Base-by-base conservation (phyloP, 305 asterid genomes). In the Andrographis paniculata region DNA sequence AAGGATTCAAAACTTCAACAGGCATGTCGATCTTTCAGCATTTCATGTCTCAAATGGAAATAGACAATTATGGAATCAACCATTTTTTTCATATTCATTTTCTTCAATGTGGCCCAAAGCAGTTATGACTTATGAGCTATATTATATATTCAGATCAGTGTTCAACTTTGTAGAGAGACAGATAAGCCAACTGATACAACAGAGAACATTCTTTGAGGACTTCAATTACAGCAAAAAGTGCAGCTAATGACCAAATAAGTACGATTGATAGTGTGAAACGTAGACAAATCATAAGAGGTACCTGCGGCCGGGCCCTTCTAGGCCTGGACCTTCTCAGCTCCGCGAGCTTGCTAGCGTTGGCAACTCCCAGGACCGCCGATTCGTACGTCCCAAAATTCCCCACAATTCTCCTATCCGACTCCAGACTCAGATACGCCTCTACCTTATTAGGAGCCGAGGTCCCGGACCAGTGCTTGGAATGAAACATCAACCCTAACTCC, bases 281-380 rank as follows among this genome's bases (percentile, higher is more conserved):
- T 9, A 9, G 18, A 17, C 12, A 14, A 8, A 6, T 6, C 16
- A 5, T n/a, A 14, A 17, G 20, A 47, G 30, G 35, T 63, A 87
- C 95, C 68, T 19, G 50, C 9, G 94, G 94, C 38, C 80, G 81
- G 59, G 88, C 61, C 35, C 64, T 72, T 65, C 61, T 69, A 6
- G 95, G 94, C 57, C 87, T 66, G 42, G 78, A 69, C 48, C 71
- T 64, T 53, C 87, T 67, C 52, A 89, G 39, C 58, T 74, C 75
- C 51, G 53, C 67, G 66, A 89, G 50, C 23, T 73, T 58, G 48
- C 73, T 64, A 10, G 69, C 73, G 61, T 82, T 78, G 6, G 95
- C 87, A 45, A 74, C 87, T 2, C 94, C 98, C 45, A 89, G 88
- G 54, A 85, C 94, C 17, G 87, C 87, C 9, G 91, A 75, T 45